Evolutionary conservation across 2,329 filamentous ascomycete species (phyloP).

Genomic region (Ophiostoma pallidulum): DNA sequence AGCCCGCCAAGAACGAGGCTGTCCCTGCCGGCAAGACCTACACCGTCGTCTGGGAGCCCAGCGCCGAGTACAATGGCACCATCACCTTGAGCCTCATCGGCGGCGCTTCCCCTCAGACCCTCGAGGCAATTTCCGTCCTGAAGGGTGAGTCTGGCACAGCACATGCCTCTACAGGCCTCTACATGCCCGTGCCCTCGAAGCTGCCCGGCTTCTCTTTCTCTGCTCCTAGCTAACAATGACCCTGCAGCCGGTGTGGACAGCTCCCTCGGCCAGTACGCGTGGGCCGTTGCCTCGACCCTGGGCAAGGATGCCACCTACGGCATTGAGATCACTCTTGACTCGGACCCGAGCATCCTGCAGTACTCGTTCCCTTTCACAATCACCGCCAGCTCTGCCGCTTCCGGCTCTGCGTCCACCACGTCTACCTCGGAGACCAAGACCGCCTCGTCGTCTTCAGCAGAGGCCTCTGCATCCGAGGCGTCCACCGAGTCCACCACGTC

Average conservation of each 20-base stretch:
- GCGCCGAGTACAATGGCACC: slow-evolving; percentile 31
- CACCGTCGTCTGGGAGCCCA: slow-evolving; percentile 41
- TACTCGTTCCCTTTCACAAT: slow-evolving; percentile 55
- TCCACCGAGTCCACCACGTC: neutral
- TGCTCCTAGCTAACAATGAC: neutral
- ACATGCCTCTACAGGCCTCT: neutral
- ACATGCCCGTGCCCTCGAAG: no score
- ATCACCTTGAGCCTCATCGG: slow-evolving; percentile 47
- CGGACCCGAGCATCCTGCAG: slow-evolving; percentile 43
- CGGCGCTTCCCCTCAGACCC: slow-evolving; percentile 35
- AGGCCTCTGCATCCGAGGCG: slow-evolving; percentile 14
- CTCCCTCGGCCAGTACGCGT: slow-evolving; percentile 35
- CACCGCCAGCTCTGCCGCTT: slow-evolving; percentile 19
- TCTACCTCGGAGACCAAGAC: neutral
- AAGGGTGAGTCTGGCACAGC: slow-evolving; percentile 36
- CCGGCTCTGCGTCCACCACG: slow-evolving; percentile 9
- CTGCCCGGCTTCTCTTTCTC: neutral
- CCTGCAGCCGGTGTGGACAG: slow-evolving; percentile 38
- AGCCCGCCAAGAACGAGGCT: slow-evolving; percentile 34
- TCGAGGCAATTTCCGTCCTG: slow-evolving; percentile 33
- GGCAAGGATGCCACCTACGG: slow-evolving; percentile 45
- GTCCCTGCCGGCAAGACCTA: slow-evolving; percentile 40
- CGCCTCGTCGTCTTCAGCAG: neutral
- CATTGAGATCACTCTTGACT: slow-evolving; percentile 43
- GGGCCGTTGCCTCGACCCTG: slow-evolving; percentile 39